A percentile compares a stretch with the other conserved stretches of the same genome.
Evolutionary conservation across 2,329 filamentous ascomycete species (phyloP).

Genomic region (Cercospora beticola): DNA sequence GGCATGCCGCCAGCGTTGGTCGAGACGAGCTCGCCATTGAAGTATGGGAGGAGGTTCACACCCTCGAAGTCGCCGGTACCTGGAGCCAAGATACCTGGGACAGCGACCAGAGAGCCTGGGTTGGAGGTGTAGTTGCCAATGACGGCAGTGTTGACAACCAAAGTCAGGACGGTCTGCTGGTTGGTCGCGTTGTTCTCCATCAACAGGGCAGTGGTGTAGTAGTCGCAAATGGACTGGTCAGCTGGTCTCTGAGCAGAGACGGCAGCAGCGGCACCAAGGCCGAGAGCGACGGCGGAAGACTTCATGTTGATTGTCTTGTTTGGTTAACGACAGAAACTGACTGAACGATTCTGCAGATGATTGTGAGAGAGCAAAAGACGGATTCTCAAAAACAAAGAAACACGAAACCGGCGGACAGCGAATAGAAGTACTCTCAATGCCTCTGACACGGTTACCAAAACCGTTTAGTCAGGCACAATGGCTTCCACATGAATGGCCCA

Average conservation of each 20-base stretch:
- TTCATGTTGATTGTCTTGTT: constrained; percentile 19
- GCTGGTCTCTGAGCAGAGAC: constrained; percentile 46
- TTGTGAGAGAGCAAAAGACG: not conserved
- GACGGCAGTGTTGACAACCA: constrained; percentile 63
- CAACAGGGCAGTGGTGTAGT: constrained; percentile 61
- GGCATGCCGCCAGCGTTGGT: constrained; percentile 53
- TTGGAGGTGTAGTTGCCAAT: constrained; percentile 47
- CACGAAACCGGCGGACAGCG: constrained; percentile 1
- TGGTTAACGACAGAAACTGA: constrained; percentile 1
- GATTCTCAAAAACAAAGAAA: not conserved
- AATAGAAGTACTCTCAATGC: constrained; percentile 16
- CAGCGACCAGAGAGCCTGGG: constrained; percentile 38
- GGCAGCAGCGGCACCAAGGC: constrained; percentile 27
- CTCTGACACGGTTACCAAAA: not conserved
- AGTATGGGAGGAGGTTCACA: constrained; percentile 61
- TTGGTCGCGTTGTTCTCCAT: constrained; percentile 60
- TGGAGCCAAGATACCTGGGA: constrained; percentile 57
- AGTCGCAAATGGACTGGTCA: constrained; percentile 59
- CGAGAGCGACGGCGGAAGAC: constrained; percentile 18
- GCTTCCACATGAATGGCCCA: not conserved
- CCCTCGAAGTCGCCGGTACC: constrained; percentile 51
- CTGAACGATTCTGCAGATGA: not conserved
- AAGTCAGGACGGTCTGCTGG: constrained; percentile 56
- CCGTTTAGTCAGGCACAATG: constrained; percentile 9
- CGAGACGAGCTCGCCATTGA: constrained; percentile 56